Evolutionary conservation across 148 eudicot genomes (phyloP).

Genomic region (Nyssa sinensis): DNA sequence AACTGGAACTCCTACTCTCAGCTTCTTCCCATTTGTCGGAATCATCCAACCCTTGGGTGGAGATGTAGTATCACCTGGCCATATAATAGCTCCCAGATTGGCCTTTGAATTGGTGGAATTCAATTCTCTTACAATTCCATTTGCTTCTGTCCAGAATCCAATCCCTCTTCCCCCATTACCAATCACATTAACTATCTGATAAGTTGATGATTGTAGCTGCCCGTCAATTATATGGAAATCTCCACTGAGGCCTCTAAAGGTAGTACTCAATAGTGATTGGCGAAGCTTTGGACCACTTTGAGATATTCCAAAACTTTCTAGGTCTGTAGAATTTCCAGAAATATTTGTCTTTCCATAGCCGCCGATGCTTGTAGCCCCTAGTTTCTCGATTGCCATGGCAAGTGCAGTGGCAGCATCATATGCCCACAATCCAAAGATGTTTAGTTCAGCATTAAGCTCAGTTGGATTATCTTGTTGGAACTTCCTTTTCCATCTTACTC

Average conservation of each 20-base stretch:
- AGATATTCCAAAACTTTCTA: constrained; percentile 24
- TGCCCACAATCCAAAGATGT: constrained; percentile 28
- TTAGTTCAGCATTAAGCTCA: background rate
- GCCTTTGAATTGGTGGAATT: constrained; percentile 9
- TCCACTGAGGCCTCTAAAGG: constrained; percentile 33
- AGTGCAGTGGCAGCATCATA: constrained; percentile 34
- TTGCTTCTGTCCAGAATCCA: constrained; percentile 28
- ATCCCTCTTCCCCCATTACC: constrained; percentile 16
- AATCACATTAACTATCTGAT: constrained; percentile 26
- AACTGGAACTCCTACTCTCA: background rate
- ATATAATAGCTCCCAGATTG: constrained; percentile 14
- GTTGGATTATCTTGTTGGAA: constrained; percentile 4
- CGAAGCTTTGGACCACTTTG: constrained; percentile 23
- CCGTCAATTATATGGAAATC: constrained; percentile 18
- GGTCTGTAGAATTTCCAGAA: constrained; percentile 7
- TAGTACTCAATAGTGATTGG: constrained; percentile 16
- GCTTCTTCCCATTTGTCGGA: background rate
- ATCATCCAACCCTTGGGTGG: background rate
- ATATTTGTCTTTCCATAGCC: background rate
- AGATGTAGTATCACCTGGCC: constrained; percentile 21
- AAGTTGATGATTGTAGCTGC: constrained; percentile 21
- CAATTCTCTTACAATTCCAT: constrained; percentile 7
- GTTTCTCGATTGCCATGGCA: constrained; percentile 24
- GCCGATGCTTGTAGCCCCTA: background rate
- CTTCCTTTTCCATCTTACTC: constrained; percentile 3